Conservation (phyloP, 2,329 filamentous ascomycete species). For the Aspergillus neoniger region DNA sequence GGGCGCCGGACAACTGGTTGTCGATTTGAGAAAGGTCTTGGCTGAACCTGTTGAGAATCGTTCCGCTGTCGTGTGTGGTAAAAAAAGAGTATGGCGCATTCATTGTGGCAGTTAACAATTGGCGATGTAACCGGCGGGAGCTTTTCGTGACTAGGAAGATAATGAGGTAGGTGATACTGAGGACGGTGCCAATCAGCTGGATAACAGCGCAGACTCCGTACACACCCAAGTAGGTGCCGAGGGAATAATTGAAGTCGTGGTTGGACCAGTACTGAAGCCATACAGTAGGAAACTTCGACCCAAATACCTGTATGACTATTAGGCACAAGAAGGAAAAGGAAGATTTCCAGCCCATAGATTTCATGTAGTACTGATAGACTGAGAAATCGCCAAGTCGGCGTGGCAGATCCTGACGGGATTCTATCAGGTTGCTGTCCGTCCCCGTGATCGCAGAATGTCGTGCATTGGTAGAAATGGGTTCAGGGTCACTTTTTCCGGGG, state of each 20-base stretch:
- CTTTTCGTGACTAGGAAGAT: background rate
- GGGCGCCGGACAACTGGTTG: background rate
- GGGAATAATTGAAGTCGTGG: background rate
- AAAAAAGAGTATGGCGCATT: background rate
- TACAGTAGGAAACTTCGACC: background rate
- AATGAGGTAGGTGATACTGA: background rate
- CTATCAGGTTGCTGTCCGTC: background rate
- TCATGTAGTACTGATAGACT: background rate
- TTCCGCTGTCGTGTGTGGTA: background rate
- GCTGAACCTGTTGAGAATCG: background rate
- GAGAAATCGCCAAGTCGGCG: background rate
- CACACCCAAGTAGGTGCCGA: background rate
- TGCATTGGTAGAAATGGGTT: too few relatives aligned
- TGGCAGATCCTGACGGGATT: background rate
- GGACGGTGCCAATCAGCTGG: background rate
- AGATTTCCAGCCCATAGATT: background rate
- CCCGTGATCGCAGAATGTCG: too few relatives aligned
- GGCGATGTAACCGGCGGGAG: background rate
- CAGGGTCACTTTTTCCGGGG: too few relatives aligned
- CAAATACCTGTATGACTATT: background rate
- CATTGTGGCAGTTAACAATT: too few relatives aligned
- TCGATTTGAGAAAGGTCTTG: background rate
- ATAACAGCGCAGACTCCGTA: background rate
- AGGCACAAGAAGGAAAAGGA: background rate
- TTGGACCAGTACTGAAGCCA: background rate